Conservation (phyloP, 139 green algal species). For the Spirogloea muscicola region DNA sequence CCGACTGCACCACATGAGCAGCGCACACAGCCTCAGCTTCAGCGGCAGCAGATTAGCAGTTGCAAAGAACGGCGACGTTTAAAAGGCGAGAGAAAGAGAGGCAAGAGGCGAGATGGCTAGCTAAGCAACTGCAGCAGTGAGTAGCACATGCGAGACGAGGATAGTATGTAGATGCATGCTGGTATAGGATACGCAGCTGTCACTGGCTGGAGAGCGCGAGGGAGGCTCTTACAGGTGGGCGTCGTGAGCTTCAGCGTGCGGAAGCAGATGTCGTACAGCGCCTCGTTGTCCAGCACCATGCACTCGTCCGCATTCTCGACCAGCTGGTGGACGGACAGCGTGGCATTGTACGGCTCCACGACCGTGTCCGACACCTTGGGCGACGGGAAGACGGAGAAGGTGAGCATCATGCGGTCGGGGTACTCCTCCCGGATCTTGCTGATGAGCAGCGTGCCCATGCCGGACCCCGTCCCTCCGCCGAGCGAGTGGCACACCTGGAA, state of each 20-base stretch:
- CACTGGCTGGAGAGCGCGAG: no score
- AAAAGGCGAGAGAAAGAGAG: no score
- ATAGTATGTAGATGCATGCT: no score
- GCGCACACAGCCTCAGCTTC: no score
- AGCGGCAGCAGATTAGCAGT: no score
- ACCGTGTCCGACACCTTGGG: slow-evolving; percentile 99
- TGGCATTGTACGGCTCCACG: slow-evolving; percentile 99
- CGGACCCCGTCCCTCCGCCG: slow-evolving; percentile 91
- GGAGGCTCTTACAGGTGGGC: slow-evolving; percentile 80
- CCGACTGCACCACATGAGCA: slow-evolving; percentile 48
- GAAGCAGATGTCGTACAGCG: slow-evolving; percentile 99
- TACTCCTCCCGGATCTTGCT: slow-evolving; percentile 98
- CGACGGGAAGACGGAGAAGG: slow-evolving; percentile 98
- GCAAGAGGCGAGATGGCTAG: no score
- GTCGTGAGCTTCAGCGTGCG: slow-evolving; percentile 98
- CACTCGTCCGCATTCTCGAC: slow-evolving; percentile 99
- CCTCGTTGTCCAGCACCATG: slow-evolving; percentile 98
- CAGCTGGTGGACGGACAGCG: slow-evolving; percentile 99
- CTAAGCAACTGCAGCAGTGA: no score
- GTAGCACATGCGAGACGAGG: no score
- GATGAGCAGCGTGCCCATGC: slow-evolving; percentile 98
- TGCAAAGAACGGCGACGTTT: no score
- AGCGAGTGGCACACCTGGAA: slow-evolving; percentile 97
- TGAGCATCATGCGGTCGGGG: slow-evolving; percentile 98
- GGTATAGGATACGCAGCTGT: no score